A percentile compares a stretch with the other conserved stretches of the same genome.
Conservation (phyloP, 164 flowering plant genomes). For the Liquidambar formosana region DNA sequence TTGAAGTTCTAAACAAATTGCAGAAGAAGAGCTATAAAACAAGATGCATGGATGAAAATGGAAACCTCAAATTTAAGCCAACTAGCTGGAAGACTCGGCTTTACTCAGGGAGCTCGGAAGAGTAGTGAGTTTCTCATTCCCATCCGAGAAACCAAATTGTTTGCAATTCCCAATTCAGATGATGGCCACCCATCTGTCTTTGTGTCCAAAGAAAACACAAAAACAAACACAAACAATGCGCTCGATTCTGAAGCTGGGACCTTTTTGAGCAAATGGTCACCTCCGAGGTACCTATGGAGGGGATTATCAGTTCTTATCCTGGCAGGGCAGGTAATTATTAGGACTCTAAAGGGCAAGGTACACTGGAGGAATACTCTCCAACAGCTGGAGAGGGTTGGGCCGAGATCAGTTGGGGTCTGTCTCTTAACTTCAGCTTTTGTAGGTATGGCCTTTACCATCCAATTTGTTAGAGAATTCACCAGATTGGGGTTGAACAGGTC, state of each 20-base stretch:
- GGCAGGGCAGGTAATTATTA: slow-evolving; percentile 76
- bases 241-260: slow-evolving; percentile 24
- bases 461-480: slow-evolving; percentile 90
- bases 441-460: slow-evolving; percentile 97
- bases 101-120: slow-evolving; percentile 8
- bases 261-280: slow-evolving; percentile 66
- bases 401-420: slow-evolving; percentile 86
- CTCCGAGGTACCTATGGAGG: slow-evolving; percentile 80
- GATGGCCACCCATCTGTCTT: slow-evolving; percentile 47
- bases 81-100: slow-evolving; percentile 9
- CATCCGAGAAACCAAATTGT: slow-evolving; percentile 10
- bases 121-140: slow-evolving; percentile 16
- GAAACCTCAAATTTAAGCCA: slow-evolving; percentile 2
- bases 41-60: slow-evolving; percentile 13
- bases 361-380: slow-evolving; percentile 87
- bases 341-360: slow-evolving; percentile 64
- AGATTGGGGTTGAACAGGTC: slow-evolving; percentile 76
- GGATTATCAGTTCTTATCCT: slow-evolving; percentile 69
- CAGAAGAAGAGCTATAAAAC: slow-evolving; percentile 27
- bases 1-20: background rate
- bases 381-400: slow-evolving; percentile 89
- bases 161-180: slow-evolving; percentile 30
- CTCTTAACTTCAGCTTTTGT: slow-evolving; percentile 84
- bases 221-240: slow-evolving; percentile 27
- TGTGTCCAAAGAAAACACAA: slow-evolving; percentile 34